Conservation (phyloP, 2,329 filamentous ascomycete species). For the Diaporthe destruens region DNA sequence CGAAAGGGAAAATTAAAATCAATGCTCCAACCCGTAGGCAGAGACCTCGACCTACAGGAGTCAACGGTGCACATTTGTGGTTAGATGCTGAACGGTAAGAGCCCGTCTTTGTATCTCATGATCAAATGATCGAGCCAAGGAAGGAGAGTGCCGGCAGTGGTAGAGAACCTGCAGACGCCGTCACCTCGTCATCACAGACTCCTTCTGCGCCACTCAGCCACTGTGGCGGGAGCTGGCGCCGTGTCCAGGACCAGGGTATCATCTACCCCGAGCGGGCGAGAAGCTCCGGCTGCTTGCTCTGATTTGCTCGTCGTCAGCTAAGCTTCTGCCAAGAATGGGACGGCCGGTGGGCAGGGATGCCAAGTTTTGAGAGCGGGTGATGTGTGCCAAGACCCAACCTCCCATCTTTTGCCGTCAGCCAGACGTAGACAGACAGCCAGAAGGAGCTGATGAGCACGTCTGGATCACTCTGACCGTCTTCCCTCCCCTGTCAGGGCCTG, state of each 20-base stretch:
- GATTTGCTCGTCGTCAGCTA: background rate
- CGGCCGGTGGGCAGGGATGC: constrained; percentile 14
- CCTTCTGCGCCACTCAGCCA: background rate
- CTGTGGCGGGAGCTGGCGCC: background rate
- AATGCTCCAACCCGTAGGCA: no score
- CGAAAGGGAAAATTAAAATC: no score
- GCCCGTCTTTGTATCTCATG: background rate
- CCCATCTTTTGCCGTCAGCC: background rate
- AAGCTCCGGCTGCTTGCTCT: background rate
- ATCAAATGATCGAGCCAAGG: background rate
- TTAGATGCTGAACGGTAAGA: no score
- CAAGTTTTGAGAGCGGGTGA: constrained; percentile 16
- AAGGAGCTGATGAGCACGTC: background rate
- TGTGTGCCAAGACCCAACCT: constrained; percentile 19
- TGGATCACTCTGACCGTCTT: constrained; percentile 1
- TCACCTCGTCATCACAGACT: background rate
- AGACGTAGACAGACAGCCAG: background rate
- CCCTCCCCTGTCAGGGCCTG: background rate
- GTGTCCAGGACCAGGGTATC: background rate
- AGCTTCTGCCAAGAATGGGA: constrained; percentile 31
- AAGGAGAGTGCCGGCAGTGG: background rate
- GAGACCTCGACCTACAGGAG: no score
- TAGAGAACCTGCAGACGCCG: background rate
- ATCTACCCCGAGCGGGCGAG: background rate
- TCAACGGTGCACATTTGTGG: no score